These are phyloP conservation scores for Vitellaria paradoxa DNA, from an alignment of 179 eudicot species.

Conservation along the genomic window DNA sequence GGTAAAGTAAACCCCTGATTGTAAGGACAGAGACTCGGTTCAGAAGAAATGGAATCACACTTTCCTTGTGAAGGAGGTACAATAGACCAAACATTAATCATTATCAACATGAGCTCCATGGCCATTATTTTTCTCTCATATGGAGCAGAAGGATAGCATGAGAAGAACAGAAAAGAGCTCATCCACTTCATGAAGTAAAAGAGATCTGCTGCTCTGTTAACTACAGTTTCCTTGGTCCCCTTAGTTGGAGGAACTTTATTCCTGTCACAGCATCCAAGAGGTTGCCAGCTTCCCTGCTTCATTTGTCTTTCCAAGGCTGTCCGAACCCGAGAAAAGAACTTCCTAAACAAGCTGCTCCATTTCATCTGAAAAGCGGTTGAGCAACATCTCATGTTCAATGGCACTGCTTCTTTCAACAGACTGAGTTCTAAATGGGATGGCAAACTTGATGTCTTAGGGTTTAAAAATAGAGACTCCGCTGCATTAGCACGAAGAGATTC, in stretches of 20 bases:
- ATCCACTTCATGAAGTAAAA: constrained; percentile 86
- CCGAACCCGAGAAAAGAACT: constrained; percentile 86
- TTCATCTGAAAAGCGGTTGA: constrained; percentile 98
- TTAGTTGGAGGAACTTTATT: constrained; percentile 21
- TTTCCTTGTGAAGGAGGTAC: constrained; percentile 44
- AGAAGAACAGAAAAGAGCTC: constrained; percentile 81
- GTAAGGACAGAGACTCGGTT: constrained; percentile 52
- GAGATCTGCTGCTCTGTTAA: constrained; percentile 60
- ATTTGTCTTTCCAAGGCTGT: constrained; percentile 85
- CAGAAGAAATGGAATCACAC: constrained; percentile 31
- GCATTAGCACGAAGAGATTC: constrained; percentile 95
- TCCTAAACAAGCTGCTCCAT: constrained; percentile 90
- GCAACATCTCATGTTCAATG: constrained; percentile 92
- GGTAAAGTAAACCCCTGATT: constrained; percentile 67
- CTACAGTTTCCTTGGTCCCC: constrained; percentile 28
- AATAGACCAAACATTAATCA: constrained; percentile 82
- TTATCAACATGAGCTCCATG: constrained; percentile 83
- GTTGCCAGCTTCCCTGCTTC: constrained; percentile 73
- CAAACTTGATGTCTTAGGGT: constrained; percentile 89
- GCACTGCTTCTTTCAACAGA: constrained; percentile 77
- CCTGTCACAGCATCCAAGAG: constrained; percentile 31
- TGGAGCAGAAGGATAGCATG: constrained; percentile 98
- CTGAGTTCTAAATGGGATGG: constrained; percentile 86
- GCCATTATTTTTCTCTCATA: constrained; percentile 98
- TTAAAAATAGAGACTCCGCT: constrained; percentile 86